Evolutionary conservation across 164 flowering plant species (phyloP).

Genomic region (Piper betle): DNA sequence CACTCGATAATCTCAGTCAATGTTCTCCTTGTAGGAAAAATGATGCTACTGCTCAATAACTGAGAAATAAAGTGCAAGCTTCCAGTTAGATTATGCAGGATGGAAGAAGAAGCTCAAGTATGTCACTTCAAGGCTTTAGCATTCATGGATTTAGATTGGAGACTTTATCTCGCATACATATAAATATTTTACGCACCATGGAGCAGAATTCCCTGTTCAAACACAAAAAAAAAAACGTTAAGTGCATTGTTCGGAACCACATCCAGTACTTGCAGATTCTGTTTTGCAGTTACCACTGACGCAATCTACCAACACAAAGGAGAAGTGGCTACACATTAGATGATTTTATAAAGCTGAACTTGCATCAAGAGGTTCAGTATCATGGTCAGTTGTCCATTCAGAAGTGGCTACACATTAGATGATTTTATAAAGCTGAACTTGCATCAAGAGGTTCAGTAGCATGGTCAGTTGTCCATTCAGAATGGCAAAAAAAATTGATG

Average conservation of each 20-base stretch:
- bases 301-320: background rate
- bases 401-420: too few species aligned
- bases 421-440: too few species aligned
- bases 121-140: background rate
- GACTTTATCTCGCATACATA: constrained; percentile 29
- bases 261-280: background rate
- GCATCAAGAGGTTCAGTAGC: too few species aligned
- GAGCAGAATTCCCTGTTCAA: constrained; percentile 29
- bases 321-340: too few species aligned
- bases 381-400: too few species aligned
- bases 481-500: too few species aligned
- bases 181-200: constrained; percentile 24
- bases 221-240: background rate
- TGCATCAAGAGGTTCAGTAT: too few species aligned
- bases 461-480: too few species aligned
- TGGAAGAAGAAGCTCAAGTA: background rate
- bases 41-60: too few species aligned
- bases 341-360: too few species aligned
- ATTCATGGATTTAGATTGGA: constrained; percentile 11
- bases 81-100: background rate
- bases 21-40: too few species aligned
- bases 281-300: background rate
- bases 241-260: background rate
- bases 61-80: background rate
- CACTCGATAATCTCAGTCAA: too few species aligned